Conservation (phyloP, 768 basidiomycete species). For the Collybia nuda region DNA sequence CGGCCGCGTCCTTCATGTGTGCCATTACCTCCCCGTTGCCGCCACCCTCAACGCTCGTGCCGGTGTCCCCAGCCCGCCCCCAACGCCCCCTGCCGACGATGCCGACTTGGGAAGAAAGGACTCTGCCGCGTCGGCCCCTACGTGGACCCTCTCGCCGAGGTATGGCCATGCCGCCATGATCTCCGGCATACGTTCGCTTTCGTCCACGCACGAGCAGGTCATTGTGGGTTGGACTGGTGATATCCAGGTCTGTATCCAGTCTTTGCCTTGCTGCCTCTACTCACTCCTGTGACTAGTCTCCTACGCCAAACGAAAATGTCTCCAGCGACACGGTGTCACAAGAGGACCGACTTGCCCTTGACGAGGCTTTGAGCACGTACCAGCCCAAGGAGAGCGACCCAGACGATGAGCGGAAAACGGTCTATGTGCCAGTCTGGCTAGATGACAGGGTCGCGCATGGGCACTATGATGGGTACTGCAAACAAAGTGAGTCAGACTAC, state of each 20-base stretch:
- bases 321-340: constrained; percentile 51
- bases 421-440: constrained; percentile 89
- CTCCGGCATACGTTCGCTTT: constrained; percentile 84
- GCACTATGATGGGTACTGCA: constrained; percentile 98
- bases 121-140: constrained; percentile 15
- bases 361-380: constrained; percentile 63
- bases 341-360: constrained; percentile 66
- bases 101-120: constrained; percentile 26
- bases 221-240: constrained; percentile 96
- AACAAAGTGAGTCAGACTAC: constrained; percentile 69
- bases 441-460: constrained; percentile 88
- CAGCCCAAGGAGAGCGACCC: constrained; percentile 56
- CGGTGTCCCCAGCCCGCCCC: constrained; percentile 70
- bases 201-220: constrained; percentile 84
- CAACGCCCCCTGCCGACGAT: constrained; percentile 67
- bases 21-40: constrained; percentile 83
- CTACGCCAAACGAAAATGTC: constrained; percentile 42
- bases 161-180: constrained; percentile 96
- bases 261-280: too few species aligned
- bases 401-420: constrained; percentile 58
- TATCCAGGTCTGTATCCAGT: constrained; percentile 31
- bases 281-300: constrained; percentile 28
- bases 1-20: constrained; percentile 90
- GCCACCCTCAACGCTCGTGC: constrained; percentile 54
- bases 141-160: constrained; percentile 78